Evolutionary conservation across 331 rosid genomes (phyloP).

Genomic region (Telfairia occidentalis): DNA sequence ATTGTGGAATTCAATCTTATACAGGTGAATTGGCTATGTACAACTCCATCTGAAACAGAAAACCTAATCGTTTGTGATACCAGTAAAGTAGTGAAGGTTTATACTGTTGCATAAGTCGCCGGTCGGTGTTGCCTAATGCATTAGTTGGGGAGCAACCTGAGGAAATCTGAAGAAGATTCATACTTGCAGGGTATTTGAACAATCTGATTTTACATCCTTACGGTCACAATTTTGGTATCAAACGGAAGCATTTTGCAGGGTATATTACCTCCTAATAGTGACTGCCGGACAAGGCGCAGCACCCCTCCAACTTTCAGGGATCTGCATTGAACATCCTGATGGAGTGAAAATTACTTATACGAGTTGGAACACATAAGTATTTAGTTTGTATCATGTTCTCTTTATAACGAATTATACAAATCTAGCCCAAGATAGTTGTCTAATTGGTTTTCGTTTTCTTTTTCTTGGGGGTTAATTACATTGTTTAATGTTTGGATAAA

Average conservation of each 20-base stretch:
- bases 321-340: not conserved
- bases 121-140: conserved; percentile 16
- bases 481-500: not conserved
- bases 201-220: not conserved
- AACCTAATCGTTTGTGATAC: conserved; percentile 84
- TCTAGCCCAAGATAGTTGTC: not conserved
- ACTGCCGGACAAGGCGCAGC: not conserved
- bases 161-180: not conserved
- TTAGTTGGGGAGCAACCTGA: conserved; percentile 3
- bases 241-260: not conserved
- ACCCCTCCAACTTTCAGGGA: not conserved
- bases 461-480: not conserved
- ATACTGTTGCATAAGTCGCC: conserved; percentile 31
- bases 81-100: conserved; percentile 69
- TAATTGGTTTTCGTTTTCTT: not conserved
- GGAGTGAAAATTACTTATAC: not conserved
- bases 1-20: conserved; percentile 11
- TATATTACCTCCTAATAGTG: not conserved
- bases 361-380: not conserved
- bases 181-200: too few relatives aligned
- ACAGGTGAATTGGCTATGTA: conserved; percentile 88
- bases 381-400: not conserved
- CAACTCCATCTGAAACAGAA: conserved; percentile 58
- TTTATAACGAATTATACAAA: not conserved
- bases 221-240: not conserved